Conservation (phyloP, 192 early-diverging fungal genomes). For the Dimargaris xerosporica region DNA sequence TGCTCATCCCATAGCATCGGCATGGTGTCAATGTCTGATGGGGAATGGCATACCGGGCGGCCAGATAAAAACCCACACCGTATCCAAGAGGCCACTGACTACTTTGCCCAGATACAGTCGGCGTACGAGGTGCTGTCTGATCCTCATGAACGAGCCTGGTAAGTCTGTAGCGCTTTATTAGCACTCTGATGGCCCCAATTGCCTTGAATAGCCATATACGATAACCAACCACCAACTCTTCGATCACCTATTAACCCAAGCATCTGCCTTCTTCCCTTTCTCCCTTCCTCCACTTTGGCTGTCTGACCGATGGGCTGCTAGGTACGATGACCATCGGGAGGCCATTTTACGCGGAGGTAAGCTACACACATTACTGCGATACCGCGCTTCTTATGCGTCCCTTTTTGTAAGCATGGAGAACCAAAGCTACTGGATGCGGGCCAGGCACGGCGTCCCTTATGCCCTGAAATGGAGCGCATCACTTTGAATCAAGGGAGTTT, state of each 20-base stretch:
- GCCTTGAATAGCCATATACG: background rate
- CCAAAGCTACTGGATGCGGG: background rate
- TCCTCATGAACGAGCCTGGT: constrained; percentile 90
- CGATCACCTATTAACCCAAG: background rate
- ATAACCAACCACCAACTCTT: background rate
- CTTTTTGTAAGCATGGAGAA: background rate
- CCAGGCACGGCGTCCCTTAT: constrained; percentile 15
- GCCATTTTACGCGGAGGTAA: constrained; percentile 74
- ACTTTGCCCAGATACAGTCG: constrained; percentile 79
- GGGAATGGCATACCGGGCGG: too few species aligned
- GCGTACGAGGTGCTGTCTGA: constrained; percentile 91
- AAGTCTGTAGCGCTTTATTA: constrained; percentile 11
- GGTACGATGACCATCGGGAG: constrained; percentile 85
- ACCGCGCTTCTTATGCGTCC: background rate
- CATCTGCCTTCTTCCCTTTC: background rate
- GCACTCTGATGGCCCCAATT: background rate
- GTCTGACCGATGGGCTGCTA: constrained; percentile 8
- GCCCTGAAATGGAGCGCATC: constrained; percentile 30
- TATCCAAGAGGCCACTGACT: constrained; percentile 68
- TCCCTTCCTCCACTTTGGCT: background rate
- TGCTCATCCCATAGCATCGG: too few species aligned
- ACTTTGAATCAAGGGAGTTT: constrained; percentile 10
- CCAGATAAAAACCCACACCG: constrained; percentile 76
- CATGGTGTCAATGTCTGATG: too few species aligned
- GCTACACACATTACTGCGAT: background rate